Percentiles rank a stretch among this genome's conserved stretches.
Conservation (phyloP, 1,284 basidiomycete species). For the Xanthoconium separans region DNA sequence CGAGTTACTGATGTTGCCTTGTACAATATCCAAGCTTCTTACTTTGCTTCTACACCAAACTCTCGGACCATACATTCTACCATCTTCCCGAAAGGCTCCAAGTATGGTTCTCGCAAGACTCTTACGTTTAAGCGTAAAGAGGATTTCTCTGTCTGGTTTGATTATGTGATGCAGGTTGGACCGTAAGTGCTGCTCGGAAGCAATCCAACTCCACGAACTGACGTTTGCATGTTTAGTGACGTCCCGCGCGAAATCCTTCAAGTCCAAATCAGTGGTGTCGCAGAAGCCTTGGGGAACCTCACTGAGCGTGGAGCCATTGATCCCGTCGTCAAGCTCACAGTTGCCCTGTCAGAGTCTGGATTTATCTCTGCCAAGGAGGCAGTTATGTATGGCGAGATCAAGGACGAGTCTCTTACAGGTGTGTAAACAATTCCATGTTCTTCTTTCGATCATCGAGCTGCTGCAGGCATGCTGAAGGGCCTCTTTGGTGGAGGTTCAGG, state of each 20-base stretch:
- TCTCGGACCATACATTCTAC: constrained; percentile 69
- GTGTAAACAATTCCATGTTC: constrained; percentile 22
- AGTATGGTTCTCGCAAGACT: constrained; percentile 78
- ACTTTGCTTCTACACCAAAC: constrained; percentile 60
- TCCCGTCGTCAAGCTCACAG: constrained; percentile 78
- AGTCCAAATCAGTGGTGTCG: constrained; percentile 64
- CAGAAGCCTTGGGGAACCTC: constrained; percentile 70
- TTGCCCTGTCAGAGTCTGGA: constrained; percentile 81
- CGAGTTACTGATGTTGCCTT: constrained; percentile 74
- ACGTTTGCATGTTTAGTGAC: constrained; percentile 40
- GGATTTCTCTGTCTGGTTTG: constrained; percentile 73
- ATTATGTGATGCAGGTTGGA: constrained; percentile 61
- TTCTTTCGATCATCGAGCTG: constrained; percentile 13
- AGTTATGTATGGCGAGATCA: constrained; percentile 73
- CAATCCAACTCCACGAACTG: neutral
- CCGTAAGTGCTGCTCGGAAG: constrained; percentile 40
- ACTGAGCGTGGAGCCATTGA: constrained; percentile 70
- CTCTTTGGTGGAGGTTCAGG: constrained; percentile 66
- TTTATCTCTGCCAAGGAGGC: constrained; percentile 79
- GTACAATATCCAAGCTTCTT: constrained; percentile 77
- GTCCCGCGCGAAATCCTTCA: constrained; percentile 71
- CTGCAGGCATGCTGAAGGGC: constrained; percentile 76
- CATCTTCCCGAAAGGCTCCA: constrained; percentile 76
- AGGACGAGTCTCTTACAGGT: constrained; percentile 76
- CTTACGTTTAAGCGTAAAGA: constrained; percentile 76